Evolutionary conservation across 768 basidiomycete genomes (phyloP).

Genomic region (Naganishia friedmannii): DNA sequence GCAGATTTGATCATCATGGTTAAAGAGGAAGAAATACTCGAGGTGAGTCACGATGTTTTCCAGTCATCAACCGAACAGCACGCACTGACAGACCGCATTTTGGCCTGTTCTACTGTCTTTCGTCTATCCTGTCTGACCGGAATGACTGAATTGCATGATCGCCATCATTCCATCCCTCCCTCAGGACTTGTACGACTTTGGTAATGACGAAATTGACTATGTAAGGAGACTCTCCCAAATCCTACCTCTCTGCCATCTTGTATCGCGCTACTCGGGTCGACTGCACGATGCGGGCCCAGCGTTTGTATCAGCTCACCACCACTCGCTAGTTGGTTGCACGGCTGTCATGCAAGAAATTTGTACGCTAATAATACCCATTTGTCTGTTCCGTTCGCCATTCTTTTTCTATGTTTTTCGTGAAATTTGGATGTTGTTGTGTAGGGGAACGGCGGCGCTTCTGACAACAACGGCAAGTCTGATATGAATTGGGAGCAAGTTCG

Average conservation of each 20-base stretch:
- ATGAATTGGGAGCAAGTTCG: constrained; percentile 26
- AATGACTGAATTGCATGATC: neutral
- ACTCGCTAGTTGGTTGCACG: constrained; percentile 11
- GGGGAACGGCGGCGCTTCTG: constrained; percentile 9
- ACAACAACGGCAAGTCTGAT: constrained; percentile 19
- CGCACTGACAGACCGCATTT: neutral
- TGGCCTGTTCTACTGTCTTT: too few species aligned
- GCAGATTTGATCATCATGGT: neutral
- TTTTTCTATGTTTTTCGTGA: neutral
- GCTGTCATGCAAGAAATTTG: constrained; percentile 17
- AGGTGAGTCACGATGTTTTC: neutral
- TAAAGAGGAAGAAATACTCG: constrained; percentile 23
- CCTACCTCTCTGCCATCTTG: constrained; percentile 13
- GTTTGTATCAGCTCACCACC: constrained; percentile 21
- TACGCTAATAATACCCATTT: constrained; percentile 23
- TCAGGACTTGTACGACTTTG: constrained; percentile 33
- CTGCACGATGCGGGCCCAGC: constrained; percentile 22
- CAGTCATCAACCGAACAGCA: neutral
- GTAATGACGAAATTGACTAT: constrained; percentile 27
- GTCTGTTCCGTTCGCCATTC: neutral
- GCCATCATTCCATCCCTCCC: neutral
- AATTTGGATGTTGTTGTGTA: constrained; percentile 3
- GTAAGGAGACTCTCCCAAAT: constrained; percentile 23
- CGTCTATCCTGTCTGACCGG: neutral
- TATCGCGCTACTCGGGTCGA: constrained; percentile 24